phyloP scores from a whole-genome alignment of 192 early-diverging fungal genomes.

The Dispira simplex region DNA sequence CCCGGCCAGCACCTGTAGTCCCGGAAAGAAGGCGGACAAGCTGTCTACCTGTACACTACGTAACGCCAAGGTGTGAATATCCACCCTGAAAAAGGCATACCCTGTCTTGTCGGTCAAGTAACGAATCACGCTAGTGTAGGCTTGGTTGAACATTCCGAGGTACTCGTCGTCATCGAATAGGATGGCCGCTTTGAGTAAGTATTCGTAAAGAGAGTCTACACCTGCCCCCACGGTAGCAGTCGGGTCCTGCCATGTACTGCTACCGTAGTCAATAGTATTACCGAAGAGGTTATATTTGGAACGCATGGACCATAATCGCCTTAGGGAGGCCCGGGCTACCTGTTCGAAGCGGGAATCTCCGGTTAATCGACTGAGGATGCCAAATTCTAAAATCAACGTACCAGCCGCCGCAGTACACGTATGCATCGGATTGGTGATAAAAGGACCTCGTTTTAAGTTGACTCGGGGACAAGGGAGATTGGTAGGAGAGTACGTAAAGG shows the following conservation, averaged over 20 bases:
- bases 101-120: constrained; percentile 50
- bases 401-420: constrained; percentile 86
- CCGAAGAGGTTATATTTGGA: constrained; percentile 68
- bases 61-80: constrained; percentile 53
- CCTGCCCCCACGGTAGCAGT: constrained; percentile 75
- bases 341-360: constrained; percentile 62
- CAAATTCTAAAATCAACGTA: constrained; percentile 85
- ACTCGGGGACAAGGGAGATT: constrained; percentile 74
- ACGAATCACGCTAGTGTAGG: constrained; percentile 50
- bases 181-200: constrained; percentile 76
- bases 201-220: constrained; percentile 86
- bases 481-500: constrained; percentile 65
- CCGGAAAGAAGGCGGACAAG: constrained; percentile 82
- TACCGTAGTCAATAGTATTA: constrained; percentile 58
- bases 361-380: constrained; percentile 70
- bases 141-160: constrained; percentile 50
- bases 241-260: constrained; percentile 52
- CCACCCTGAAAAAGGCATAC: constrained; percentile 75
- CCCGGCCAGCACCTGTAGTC: constrained; percentile 79
- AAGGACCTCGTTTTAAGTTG: constrained; percentile 61
- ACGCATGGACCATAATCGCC: constrained; percentile 60
- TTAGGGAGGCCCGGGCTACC: constrained; percentile 47
- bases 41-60: constrained; percentile 72
- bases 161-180: constrained; percentile 76
- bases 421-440: constrained; percentile 41